Evolutionary conservation across 2,329 filamentous ascomycete species (phyloP).

Genomic region (Ramularia collo-cygni): DNA sequence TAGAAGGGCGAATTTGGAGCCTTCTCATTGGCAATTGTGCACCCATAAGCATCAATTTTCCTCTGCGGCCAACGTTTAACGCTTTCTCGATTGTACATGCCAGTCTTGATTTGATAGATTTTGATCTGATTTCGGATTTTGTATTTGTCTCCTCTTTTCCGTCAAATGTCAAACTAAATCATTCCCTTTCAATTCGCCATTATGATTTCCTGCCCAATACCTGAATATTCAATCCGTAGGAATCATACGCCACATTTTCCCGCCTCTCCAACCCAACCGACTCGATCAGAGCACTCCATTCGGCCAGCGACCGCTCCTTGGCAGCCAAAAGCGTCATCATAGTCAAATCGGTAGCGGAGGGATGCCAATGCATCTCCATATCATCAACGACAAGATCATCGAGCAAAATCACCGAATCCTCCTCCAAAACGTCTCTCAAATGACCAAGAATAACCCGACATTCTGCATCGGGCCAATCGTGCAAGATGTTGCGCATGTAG

Average conservation of each 20-base stretch:
- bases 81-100: too few species aligned
- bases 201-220: background rate
- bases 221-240: background rate
- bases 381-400: constrained; percentile 7
- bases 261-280: constrained; percentile 7
- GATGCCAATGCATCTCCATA: constrained; percentile 1
- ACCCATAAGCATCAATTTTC: too few species aligned
- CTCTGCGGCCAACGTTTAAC: too few species aligned
- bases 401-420: constrained; percentile 14
- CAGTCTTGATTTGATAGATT: too few species aligned
- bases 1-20: too few species aligned
- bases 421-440: constrained; percentile 8
- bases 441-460: constrained; percentile 15
- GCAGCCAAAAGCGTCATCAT: constrained; percentile 12
- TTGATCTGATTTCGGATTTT: too few species aligned
- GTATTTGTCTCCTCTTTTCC: too few species aligned
- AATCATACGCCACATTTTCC: constrained; percentile 3
- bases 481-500: constrained; percentile 20
- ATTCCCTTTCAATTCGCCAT: background rate
- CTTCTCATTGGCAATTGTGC: too few species aligned
- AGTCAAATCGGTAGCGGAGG: background rate
- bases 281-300: constrained; percentile 10
- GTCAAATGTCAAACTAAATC: too few species aligned
- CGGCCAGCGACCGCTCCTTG: constrained; percentile 7
- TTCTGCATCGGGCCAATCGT: constrained; percentile 20